Base-by-base conservation (phyloP, 805 yeast genomes). In the Cephaloascus fragrans region DNA sequence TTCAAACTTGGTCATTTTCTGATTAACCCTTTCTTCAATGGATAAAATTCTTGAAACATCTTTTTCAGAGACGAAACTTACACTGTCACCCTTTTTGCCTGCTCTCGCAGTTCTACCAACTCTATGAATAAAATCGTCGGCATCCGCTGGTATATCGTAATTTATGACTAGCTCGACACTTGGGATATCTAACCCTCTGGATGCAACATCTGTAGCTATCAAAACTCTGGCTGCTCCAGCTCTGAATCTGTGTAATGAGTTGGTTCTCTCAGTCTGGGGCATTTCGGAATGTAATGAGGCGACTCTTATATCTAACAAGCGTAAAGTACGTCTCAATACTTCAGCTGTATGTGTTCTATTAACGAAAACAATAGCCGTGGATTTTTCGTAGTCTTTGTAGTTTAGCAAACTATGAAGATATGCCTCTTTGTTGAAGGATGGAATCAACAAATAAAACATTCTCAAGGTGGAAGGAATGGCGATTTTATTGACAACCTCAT, bases 91-190 rank as follows among this genome's bases (percentile, higher is more conserved):
- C 37, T 66, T 62, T 49, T 95, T 72, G 2, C 97, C 97, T 2
- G 97, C 97, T 73, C 98, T 83, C 8, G 97, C 98, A 10, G 98
- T 90, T 76, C 98, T 85, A 66, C 98, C 98, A 9, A 90, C 95
- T 59, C 98, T 71, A 62, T 93, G 98, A 39, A 93, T 88, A 51
- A 86, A 93, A 46, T 93, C 96, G 53, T 93, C 96, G 3, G 97
- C 85, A 53, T 93, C 97, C 0, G 93, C 88, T 4, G 98, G 98
- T 18, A 93, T 76, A 53, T 93, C 97, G 53, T 75, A 93, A 56
- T 93, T 93, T 19, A 93, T 63, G 19, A 93, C 97, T 48, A 93
- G 67, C 53, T 81, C 90, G 3, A 93, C 98, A 6, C 77, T 71
- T 9, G 97, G 98, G 41, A 93, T 93, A 71, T 93, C 98, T 47